Base-by-base conservation (phyloP, 164 flowering plant species). In the Annona squamosa region DNA sequence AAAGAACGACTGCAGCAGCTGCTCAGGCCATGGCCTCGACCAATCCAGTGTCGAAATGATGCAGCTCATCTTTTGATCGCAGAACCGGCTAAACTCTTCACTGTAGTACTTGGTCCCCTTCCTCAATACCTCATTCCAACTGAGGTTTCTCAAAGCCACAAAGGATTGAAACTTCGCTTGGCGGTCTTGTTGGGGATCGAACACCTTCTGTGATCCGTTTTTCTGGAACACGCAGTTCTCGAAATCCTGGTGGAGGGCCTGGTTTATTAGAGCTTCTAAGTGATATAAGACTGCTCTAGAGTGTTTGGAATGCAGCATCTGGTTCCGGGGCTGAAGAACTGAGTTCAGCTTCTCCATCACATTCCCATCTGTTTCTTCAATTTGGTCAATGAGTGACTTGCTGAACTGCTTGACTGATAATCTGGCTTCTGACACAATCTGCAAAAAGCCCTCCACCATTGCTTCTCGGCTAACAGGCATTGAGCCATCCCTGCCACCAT, bases 81-180 rank as follows among this genome's bases (percentile, higher is more conserved):
- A 95, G 47, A 90, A 95, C 77, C 81, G 83, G 70, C 98, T 95
- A 81, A 95, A 91, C 12, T 91, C 98, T 59, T 93, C 96, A 66
- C 98, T 91, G 85, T 91, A 95, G 65, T 83, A 87, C 72, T 91
- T 95, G 2, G 99, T 95, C 57, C 99, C 97, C 71, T 91, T 95
- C 71, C 89, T 85, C 48, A 91, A 67, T 7, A 94, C 98, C 68
- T 94, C 97, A 72, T 90, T 92, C 99, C 99, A 94, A 82, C 96
- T 94, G 44, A 94, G 74, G 65, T 94, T 91, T 76, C 96, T 80
- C 66, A 95, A 76, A 0, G 91, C 84, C 0, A 87, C 90, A 68
- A 89, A 95, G 0, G 95, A 85, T n/a, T 87, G 75, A 74, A 90
- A 91, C 72, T 85, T 90, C 0, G 87, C 86, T 65, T 86, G 86